Percentiles rank a stretch among this genome's conserved stretches.
Evolutionary conservation across 2,329 filamentous ascomycete genomes (phyloP).

Genomic region (Xylaria sp.): DNA sequence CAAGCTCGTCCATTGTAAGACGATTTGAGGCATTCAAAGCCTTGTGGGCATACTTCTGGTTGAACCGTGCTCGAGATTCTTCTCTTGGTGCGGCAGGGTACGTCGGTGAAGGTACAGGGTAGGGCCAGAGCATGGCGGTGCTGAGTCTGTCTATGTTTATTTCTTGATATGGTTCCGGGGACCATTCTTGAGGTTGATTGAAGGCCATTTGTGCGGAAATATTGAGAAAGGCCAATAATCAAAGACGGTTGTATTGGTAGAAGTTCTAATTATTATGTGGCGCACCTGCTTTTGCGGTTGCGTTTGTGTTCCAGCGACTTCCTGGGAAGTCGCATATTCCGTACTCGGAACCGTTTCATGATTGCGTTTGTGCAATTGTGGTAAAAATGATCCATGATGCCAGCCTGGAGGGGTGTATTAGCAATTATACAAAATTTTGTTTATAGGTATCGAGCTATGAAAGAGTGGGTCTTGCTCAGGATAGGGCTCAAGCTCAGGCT

Average conservation of each 20-base stretch:
- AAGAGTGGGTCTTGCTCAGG: not conserved
- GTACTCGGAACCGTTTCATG: slow-evolving; percentile 5
- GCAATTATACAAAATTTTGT: slow-evolving; percentile 11
- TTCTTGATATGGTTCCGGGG: slow-evolving; percentile 37
- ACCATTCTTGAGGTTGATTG: slow-evolving; percentile 35
- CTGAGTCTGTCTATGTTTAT: slow-evolving; percentile 29
- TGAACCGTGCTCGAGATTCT: slow-evolving; percentile 32
- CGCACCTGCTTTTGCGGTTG: slow-evolving; percentile 11
- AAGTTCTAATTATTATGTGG: slow-evolving; percentile 34
- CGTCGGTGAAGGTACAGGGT: slow-evolving; percentile 35
- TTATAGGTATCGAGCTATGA: not conserved
- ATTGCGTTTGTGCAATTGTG: slow-evolving; percentile 1
- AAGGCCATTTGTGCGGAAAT: slow-evolving; percentile 35
- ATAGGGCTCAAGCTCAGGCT: not conserved
- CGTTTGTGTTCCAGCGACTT: slow-evolving; percentile 7
- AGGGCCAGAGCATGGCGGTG: slow-evolving; percentile 35
- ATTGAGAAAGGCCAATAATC: slow-evolving; percentile 35
- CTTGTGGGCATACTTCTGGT: slow-evolving; percentile 36
- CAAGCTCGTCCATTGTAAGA: slow-evolving; percentile 36
- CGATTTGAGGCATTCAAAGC: slow-evolving; percentile 36
- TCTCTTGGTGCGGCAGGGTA: slow-evolving; percentile 35
- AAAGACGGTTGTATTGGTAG: slow-evolving; percentile 36
- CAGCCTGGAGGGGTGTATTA: not conserved
- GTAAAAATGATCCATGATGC: too few relatives aligned
- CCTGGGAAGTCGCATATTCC: slow-evolving; percentile 2